Evolutionary conservation across 176 grass and related monocot species (phyloP).

Genomic region (Hyparrhenia diplandra): DNA sequence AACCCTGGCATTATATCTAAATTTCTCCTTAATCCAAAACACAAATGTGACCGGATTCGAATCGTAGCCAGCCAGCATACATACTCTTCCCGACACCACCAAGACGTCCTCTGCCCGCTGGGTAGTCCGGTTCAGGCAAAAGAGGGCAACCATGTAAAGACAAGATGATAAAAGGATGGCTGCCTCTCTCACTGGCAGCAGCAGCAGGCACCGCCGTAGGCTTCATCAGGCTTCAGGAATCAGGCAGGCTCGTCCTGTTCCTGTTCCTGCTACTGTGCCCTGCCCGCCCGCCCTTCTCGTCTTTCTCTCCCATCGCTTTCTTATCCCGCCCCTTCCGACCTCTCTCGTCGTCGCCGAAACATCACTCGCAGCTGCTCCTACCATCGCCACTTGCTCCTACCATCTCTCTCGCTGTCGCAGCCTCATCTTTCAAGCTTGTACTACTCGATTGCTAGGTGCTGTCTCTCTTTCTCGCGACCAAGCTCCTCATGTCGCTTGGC

Average conservation of each 20-base stretch:
- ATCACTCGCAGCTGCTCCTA: too few relatives aligned
- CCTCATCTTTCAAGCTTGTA: slow-evolving; percentile 6
- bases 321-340: background rate
- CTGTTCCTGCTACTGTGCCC: background rate
- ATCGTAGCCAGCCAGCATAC: too few relatives aligned
- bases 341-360: background rate
- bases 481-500: slow-evolving; percentile 43
- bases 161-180: slow-evolving; percentile 14
- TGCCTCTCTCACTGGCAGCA: slow-evolving; percentile 13
- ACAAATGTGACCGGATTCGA: background rate
- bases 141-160: background rate
- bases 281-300: background rate
- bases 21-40: too few relatives aligned
- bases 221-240: background rate
- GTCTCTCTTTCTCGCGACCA: slow-evolving; percentile 3
- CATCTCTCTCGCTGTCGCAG: background rate
- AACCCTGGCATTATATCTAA: too few relatives aligned
- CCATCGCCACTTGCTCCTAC: slow-evolving; percentile 2
- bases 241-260: slow-evolving; percentile 12
- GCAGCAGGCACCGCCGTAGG: slow-evolving; percentile 1
- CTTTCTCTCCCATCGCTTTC: slow-evolving; percentile 28
- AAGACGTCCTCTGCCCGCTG: too few relatives aligned
- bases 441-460: background rate
- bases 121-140: background rate
- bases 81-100: too few relatives aligned